Conservation (phyloP, 805 yeast genomes). For the Jamesozyma gamospora region DNA sequence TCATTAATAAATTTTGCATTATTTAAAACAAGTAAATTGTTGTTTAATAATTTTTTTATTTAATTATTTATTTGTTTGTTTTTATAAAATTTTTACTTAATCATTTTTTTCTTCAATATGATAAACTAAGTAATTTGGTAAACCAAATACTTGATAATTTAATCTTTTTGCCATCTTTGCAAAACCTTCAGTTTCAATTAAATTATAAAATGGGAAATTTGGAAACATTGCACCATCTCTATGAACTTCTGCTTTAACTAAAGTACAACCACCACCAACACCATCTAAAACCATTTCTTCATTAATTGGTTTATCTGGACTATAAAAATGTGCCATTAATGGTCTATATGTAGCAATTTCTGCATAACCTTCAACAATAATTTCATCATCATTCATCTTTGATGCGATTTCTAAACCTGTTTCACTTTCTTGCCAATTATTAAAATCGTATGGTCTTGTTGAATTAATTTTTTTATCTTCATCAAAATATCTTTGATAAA, state of each 20-base stretch:
- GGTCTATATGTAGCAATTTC: constrained; percentile 93
- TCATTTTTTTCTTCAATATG: constrained; percentile 65
- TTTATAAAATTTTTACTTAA: too few relatives aligned
- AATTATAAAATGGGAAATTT: constrained; percentile 91
- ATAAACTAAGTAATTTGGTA: constrained; percentile 89
- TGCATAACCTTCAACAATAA: constrained; percentile 86
- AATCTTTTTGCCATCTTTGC: constrained; percentile 96
- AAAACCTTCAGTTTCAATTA: constrained; percentile 96
- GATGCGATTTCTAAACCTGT: constrained; percentile 70
- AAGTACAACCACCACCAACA: constrained; percentile 94
- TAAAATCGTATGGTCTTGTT: constrained; percentile 86
- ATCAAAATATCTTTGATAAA: constrained; percentile 73
- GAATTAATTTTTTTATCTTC: constrained; percentile 43
- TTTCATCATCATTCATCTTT: constrained; percentile 73
- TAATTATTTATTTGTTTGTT: too few relatives aligned
- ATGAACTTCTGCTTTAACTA: constrained; percentile 96
- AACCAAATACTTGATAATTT: constrained; percentile 83
- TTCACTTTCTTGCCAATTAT: constrained; percentile 88
- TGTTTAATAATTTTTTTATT: too few relatives aligned
- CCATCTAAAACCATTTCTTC: constrained; percentile 86
- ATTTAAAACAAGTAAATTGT: too few relatives aligned
- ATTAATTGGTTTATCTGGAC: constrained; percentile 48
- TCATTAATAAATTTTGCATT: too few relatives aligned
- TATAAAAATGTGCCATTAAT: constrained; percentile 83
- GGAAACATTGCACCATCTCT: constrained; percentile 99